These are phyloP conservation scores for Daucus carota DNA, from an alignment of 129 eudicot genomes.

Conservation along the genomic window DH1_v3.0 NC_030388.2:7615001-7615500, in stretches of 20 bases:
- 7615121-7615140: not conserved
- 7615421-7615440: too few species aligned
- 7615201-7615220: not conserved
- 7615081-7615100: not conserved
- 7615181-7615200: not conserved
- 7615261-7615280: not conserved
- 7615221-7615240: not conserved
- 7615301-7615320: too few species aligned
- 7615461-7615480: too few species aligned
- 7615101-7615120: not conserved
- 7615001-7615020: not conserved
- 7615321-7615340: too few species aligned
- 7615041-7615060: not conserved
- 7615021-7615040: not conserved
- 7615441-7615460: too few species aligned
- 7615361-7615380: too few species aligned
- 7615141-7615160: not conserved
- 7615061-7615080: not conserved
- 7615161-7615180: not conserved
- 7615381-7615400: too few species aligned
- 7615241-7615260: not conserved
- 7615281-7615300: too few species aligned
- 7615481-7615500: too few species aligned
- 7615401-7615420: too few species aligned
- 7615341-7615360: too few species aligned